Conservation (phyloP, 495 filamentous ascomycete genomes). For the Penicillium longicatenatum region DNA sequence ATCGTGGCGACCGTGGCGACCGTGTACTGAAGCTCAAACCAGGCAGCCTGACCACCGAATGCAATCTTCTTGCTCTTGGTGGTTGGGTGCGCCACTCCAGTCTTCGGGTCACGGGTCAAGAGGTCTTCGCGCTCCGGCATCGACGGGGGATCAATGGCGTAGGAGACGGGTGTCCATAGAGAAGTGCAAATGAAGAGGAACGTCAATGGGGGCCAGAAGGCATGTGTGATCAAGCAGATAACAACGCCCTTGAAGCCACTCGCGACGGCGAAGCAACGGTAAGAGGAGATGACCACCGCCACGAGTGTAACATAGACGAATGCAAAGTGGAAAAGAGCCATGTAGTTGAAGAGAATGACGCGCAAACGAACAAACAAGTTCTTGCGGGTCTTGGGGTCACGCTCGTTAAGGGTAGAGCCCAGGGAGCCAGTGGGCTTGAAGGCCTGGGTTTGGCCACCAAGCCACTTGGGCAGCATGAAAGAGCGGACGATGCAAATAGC, state of each 20-base stretch:
- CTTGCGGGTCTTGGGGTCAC: constrained; percentile 32
- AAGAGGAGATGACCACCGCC: constrained; percentile 37
- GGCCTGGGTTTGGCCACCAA: constrained; percentile 37
- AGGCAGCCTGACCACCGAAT: constrained; percentile 42
- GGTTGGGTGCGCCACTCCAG: constrained; percentile 47
- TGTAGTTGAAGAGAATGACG: constrained; percentile 38
- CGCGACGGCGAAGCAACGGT: constrained; percentile 36
- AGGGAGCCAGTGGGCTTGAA: constrained; percentile 41
- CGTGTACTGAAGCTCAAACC: constrained; percentile 45
- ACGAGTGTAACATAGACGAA: constrained; percentile 45
- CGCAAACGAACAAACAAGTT: constrained; percentile 33
- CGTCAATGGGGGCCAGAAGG: constrained; percentile 48
- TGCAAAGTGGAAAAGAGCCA: constrained; percentile 38
- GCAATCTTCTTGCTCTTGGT: constrained; percentile 43
- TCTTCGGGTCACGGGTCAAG: constrained; percentile 44
- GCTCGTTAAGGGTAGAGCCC: constrained; percentile 34
- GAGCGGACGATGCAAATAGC: constrained; percentile 44
- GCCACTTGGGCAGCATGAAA: constrained; percentile 49
- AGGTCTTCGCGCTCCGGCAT: constrained; percentile 48
- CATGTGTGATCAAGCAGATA: constrained; percentile 47
- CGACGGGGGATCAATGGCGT: constrained; percentile 45
- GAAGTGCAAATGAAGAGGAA: constrained; percentile 42
- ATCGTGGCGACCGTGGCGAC: constrained; percentile 39
- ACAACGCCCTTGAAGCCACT: constrained; percentile 30
- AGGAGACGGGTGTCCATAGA: constrained; percentile 43